These are phyloP conservation scores for Furcasterigmium furcatum DNA, from an alignment of 2,329 filamentous ascomycete species.

Conservation along the genomic window DNA sequence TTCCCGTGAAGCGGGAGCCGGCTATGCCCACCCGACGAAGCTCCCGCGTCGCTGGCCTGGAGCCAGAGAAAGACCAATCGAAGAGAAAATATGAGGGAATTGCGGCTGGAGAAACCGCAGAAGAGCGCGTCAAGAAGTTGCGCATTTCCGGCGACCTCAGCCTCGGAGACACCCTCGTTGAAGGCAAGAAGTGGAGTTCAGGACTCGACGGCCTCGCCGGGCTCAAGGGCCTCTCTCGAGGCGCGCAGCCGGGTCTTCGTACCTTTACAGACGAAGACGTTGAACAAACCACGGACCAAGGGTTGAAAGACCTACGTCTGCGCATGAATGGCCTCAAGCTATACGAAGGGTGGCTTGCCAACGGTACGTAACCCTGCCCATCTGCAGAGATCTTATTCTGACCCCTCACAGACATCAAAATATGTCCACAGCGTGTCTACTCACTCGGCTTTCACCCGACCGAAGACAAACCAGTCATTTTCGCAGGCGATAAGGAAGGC, in stretches of 20 bases:
- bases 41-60: constrained; percentile 53
- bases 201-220: constrained; percentile 61
- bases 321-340: constrained; percentile 75
- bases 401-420: constrained; percentile 69
- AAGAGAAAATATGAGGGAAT: constrained; percentile 47
- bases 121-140: constrained; percentile 54
- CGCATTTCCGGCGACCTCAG: constrained; percentile 58
- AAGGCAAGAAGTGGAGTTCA: constrained; percentile 72
- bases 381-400: neutral
- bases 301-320: constrained; percentile 68
- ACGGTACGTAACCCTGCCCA: constrained; percentile 47
- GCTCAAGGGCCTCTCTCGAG: constrained; percentile 55
- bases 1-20: constrained; percentile 43
- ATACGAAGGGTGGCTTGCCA: constrained; percentile 82
- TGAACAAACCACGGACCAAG: constrained; percentile 73
- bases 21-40: constrained; percentile 53
- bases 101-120: constrained; percentile 16
- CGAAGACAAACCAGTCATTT: constrained; percentile 79
- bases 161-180: constrained; percentile 74
- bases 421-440: constrained; percentile 85
- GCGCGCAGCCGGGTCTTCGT: constrained; percentile 74
- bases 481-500: constrained; percentile 92
- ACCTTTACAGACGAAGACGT: constrained; percentile 87
- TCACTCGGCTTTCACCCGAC: constrained; percentile 86
- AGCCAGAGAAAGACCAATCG: constrained; percentile 40